A percentile compares a stretch with the other conserved stretches of the same genome.
These are phyloP conservation scores for Vitellaria paradoxa DNA, from an alignment of 179 eudicot species.

Conservation along the genomic window DNA sequence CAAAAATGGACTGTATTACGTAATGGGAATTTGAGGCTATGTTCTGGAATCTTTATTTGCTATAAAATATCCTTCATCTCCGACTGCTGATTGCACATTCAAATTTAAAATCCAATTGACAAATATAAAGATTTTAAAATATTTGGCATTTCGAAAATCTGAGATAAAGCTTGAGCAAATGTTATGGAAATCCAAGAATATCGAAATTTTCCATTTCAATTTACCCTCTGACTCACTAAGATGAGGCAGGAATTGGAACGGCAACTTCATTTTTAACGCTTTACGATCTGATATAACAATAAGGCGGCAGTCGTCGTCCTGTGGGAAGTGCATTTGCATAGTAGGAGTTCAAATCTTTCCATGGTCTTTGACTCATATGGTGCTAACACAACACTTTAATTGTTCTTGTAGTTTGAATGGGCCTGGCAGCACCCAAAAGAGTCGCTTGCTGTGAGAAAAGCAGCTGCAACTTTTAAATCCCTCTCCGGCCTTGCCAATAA, in stretches of 20 bases:
- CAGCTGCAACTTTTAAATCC: conserved; percentile 67
- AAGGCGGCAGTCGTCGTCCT: background rate
- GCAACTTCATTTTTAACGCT: background rate
- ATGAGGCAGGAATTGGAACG: background rate
- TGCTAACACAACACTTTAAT: too few species aligned
- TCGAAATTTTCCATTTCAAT: background rate
- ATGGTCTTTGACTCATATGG: too few species aligned
- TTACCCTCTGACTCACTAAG: background rate
- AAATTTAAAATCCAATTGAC: too few species aligned
- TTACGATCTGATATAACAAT: background rate
- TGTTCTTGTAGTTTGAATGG: conserved; percentile 85
- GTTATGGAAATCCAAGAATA: too few species aligned
- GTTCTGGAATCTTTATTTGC: too few species aligned
- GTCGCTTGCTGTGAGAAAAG: conserved; percentile 60
- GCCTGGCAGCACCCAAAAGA: conserved; percentile 97
- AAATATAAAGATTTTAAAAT: too few species aligned
- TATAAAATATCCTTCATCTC: too few species aligned
- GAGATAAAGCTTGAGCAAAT: too few species aligned
- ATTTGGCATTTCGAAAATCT: too few species aligned
- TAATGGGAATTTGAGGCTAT: too few species aligned
- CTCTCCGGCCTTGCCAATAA: conserved; percentile 76
- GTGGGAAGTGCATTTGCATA: background rate
- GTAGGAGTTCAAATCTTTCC: background rate
- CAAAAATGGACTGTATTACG: too few species aligned
- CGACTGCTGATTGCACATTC: too few species aligned